Base-by-base conservation (phyloP, 495 filamentous ascomycete species). In the Talaromyces liani region DNA sequence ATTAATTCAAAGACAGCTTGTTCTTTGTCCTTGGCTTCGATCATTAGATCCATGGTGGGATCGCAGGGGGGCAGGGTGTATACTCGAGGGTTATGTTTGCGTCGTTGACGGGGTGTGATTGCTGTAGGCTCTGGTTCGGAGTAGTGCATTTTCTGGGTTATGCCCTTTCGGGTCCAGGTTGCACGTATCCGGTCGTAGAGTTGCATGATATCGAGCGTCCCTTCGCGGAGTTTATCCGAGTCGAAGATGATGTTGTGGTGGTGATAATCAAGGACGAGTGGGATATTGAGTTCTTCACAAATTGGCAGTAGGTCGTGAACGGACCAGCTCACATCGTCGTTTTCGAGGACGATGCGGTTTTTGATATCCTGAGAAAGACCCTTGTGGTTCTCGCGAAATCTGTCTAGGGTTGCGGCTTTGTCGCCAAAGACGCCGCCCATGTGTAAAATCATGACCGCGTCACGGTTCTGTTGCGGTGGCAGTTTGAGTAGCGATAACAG, bases 11-110 rank as follows among this genome's bases (percentile, higher is more conserved):
- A 96, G 0, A 97, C 92, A 0, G 94, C 92, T 73, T 97, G 94
- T 73, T 98, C 94, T 74, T 97, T 98, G 69, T 97, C 93, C 69
- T 97, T 98, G 18, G 94, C 94, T 77, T 98, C 94, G 63, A 97
- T 97, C 94, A 97, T 98, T 12, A 97, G 79, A 70, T 97, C 94
- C 88, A 95, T 93, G 6, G 86, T 85, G 5, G 84, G 77, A 2
- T 86, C 77, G 67, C 92, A 97, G 0, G 93, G 93, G 12, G 93
- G 93, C 16, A 98, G 73, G 0, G 85, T 90, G 34, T 77, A 73
- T 3, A 94, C 91, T 6, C 93, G 82, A 0, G 90, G 86, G 54
- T 85, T 89, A 69, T 97, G 93, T 72, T 96, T 96, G 39, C 93
- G 80, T 16, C 93, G 80, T 66, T 94, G 87, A 4, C 85, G 75